phyloP scores from a whole-genome alignment of 2,329 filamentous ascomycete species.

The Microdochium nivale region DNA sequence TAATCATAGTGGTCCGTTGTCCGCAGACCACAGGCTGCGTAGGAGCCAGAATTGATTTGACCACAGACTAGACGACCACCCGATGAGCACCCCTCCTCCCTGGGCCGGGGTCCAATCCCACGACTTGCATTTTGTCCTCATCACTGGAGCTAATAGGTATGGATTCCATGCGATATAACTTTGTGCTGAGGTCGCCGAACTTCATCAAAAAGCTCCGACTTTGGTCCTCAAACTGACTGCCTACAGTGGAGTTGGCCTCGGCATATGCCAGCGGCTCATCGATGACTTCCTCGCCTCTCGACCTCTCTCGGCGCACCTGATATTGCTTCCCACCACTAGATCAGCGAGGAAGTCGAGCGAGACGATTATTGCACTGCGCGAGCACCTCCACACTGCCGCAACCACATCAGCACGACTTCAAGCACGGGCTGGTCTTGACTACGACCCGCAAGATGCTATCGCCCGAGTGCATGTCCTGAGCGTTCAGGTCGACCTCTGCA shows the following conservation, averaged over 20 bases:
- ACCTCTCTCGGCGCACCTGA: constrained; percentile 58
- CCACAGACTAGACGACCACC: neutral
- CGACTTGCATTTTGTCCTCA: constrained; percentile 54
- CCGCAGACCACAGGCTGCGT: too few relatives aligned
- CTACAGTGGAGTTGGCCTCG: constrained; percentile 74
- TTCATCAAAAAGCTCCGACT: neutral
- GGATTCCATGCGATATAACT: constrained; percentile 5
- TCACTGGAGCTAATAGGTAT: constrained; percentile 84
- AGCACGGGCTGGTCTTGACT: constrained; percentile 26
- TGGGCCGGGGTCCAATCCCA: constrained; percentile 24
- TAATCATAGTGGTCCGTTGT: too few relatives aligned
- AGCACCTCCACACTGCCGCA: constrained; percentile 47
- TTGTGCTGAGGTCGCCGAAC: too few relatives aligned
- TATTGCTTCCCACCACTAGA: constrained; percentile 79
- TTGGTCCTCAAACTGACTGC: constrained; percentile 16
- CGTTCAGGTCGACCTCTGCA: constrained; percentile 51
- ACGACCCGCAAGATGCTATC: constrained; percentile 32
- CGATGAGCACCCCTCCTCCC: constrained; percentile 10
- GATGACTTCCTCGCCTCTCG: constrained; percentile 76
- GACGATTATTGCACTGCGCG: constrained; percentile 56
- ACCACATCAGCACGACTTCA: constrained; percentile 27
- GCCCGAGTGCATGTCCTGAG: constrained; percentile 49
- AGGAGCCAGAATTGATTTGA: neutral
- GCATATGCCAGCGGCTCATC: constrained; percentile 75
- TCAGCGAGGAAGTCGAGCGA: constrained; percentile 64